phyloP scores from a whole-genome alignment of 768 basidiomycete species.

The Tricholoma furcatifolium region DNA sequence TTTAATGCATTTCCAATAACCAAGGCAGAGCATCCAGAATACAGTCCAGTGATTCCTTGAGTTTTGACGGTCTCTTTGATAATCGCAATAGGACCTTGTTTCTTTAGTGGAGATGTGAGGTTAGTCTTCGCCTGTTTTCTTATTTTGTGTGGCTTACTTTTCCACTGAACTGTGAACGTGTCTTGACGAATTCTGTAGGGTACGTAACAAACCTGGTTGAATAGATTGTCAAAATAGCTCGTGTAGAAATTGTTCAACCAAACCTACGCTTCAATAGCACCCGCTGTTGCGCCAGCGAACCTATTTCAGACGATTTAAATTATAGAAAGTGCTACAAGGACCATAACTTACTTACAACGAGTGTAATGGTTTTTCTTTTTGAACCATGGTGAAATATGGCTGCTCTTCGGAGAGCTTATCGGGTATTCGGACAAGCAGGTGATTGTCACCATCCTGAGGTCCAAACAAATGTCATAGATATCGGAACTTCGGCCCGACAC shows the following conservation, averaged over 20 bases:
- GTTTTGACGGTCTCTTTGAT: conserved; percentile 69
- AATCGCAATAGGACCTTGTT: conserved; percentile 71
- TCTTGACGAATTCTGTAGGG: conserved; percentile 92
- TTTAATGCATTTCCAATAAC: conserved; percentile 90
- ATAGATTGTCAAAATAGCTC: conserved; percentile 26
- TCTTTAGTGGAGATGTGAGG: conserved; percentile 25
- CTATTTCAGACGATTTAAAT: conserved; percentile 21
- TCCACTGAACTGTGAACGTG: conserved; percentile 87
- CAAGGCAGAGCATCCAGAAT: conserved; percentile 88
- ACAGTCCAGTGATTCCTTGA: conserved; percentile 83
- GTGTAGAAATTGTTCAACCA: conserved; percentile 26
- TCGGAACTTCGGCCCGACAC: neutral
- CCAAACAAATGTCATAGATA: conserved; percentile 5
- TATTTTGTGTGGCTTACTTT: conserved; percentile 41
- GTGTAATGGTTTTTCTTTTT: conserved; percentile 81
- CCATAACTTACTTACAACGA: conserved; percentile 53
- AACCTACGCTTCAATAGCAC: conserved; percentile 86
- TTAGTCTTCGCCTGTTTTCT: neutral
- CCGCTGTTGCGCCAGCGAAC: conserved; percentile 88
- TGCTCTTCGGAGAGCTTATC: neutral
- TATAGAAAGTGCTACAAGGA: neutral
- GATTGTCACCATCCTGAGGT: conserved; percentile 2
- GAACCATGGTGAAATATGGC: conserved; percentile 34
- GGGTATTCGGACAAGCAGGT: neutral
- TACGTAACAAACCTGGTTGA: conserved; percentile 74